Conservation (phyloP, 164 flowering plant genomes). For the Annona cherimola region DNA sequence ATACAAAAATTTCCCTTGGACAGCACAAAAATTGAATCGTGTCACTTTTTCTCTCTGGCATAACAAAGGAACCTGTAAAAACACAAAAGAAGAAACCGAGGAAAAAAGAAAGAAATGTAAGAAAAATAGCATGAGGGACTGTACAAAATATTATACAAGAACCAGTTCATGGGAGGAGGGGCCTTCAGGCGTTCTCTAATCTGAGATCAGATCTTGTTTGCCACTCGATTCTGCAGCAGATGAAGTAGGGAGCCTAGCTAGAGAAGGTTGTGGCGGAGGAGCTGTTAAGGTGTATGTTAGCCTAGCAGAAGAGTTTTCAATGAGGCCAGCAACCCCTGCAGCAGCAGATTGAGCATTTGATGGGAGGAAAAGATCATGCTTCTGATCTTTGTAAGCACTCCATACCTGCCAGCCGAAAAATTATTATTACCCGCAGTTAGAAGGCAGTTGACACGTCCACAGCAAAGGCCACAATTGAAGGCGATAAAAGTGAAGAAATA, state of each 20-base stretch:
- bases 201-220: slow-evolving; percentile 27
- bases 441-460: background rate
- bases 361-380: slow-evolving; percentile 97
- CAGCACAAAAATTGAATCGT: slow-evolving; percentile 1
- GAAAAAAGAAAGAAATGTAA: background rate
- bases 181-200: slow-evolving; percentile 4
- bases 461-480: background rate
- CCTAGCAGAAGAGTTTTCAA: slow-evolving; percentile 79
- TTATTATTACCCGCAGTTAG: too few species aligned
- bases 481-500: background rate
- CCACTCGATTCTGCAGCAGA: slow-evolving; percentile 33
- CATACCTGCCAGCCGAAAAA: slow-evolving; percentile 54
- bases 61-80: background rate
- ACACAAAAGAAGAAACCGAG: background rate
- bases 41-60: background rate
- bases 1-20: background rate
- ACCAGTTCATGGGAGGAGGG: background rate
- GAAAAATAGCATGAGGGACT: slow-evolving; percentile 10
- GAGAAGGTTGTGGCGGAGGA: slow-evolving; percentile 51
- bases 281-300: slow-evolving; percentile 77
- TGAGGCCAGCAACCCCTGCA: slow-evolving; percentile 96
- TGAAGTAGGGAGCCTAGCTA: slow-evolving; percentile 32
- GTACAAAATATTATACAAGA: slow-evolving; percentile 37
- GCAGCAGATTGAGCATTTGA: slow-evolving; percentile 96
- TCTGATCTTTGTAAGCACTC: slow-evolving; percentile 97